Evolutionary conservation across 2,329 filamentous ascomycete species (phyloP), one percentile per base, ranked within the genome.

Genomic region (Colletotrichum sp.): DNA sequence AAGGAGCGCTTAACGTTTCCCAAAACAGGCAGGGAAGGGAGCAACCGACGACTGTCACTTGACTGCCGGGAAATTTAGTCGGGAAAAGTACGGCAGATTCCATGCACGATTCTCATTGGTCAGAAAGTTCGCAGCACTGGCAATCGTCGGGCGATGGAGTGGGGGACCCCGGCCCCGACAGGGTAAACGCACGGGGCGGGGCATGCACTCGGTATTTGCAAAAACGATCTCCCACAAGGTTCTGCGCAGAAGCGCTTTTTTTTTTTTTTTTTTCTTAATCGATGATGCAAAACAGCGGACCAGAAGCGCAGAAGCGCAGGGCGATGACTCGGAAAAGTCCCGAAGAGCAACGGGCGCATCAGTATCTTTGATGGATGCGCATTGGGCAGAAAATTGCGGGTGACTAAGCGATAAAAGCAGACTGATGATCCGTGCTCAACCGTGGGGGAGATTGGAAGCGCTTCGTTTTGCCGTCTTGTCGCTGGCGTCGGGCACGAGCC

Each of bases 31-130:
- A 32, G 21, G 49, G 28, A 57, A 18, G n/a, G 62, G 59, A 30
- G 74, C 66, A 32, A 13, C 77, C 77, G 69, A 85, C 28, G 21
- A 34, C 28, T 9, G 60, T 62, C 60, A 62, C 49, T 71, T 65
- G 72, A 73, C 65, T 36, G 59, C 24, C 16, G 16, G 15, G 44
- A 71, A 4, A 34, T 52, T 66, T 49, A 18, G 32, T 55, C 55
- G 68, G 63, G 5, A 36, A 67, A 75, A 28, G 5, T 60, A 26
- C 36, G 39, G 36, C 24, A 44, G 2, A 55, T 21, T 13, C 12
- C 16, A 24, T 21, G 8, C n/a, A 30, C 8, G 24, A n/a, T 26
- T 28, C 6, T 2, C n/a, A 64, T 64, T 64, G 62, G 62, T 13
- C 21, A n/a, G 10, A 3, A 26, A 16, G n/a, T 21, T 13, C n/a